Evolutionary conservation across 2,329 filamentous ascomycete species (phyloP).

Genomic region (Plenodomus tracheiphilus): DNA sequence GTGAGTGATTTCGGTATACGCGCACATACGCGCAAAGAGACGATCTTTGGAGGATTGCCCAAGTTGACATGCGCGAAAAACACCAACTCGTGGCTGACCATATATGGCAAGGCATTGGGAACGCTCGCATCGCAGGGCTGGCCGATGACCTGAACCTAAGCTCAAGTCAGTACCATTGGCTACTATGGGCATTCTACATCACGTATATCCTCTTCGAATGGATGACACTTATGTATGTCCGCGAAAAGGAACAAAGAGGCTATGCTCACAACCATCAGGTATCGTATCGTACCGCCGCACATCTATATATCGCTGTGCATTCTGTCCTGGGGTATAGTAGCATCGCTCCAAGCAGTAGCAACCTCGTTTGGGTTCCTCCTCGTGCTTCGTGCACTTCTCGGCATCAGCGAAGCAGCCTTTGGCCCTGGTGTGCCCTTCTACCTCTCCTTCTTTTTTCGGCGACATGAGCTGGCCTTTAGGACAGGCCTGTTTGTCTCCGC

Average conservation of each 20-base stretch:
- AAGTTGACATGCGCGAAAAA: too few relatives aligned
- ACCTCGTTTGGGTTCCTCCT: constrained; percentile 58
- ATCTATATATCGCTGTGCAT: constrained; percentile 68
- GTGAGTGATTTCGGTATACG: constrained; percentile 50
- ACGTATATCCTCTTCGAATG: constrained; percentile 67
- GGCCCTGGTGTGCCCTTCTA: constrained; percentile 67
- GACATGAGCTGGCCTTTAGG: constrained; percentile 77
- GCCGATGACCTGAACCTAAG: constrained; percentile 58
- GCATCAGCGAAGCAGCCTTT: constrained; percentile 64
- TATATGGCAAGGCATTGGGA: constrained; percentile 57
- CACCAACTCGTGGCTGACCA: constrained; percentile 3
- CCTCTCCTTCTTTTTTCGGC: constrained; percentile 64
- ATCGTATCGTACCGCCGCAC: constrained; percentile 62
- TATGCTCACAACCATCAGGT: constrained; percentile 35
- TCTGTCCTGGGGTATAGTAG: constrained; percentile 76
- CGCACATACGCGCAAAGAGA: constrained; percentile 31
- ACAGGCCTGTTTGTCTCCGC: constrained; percentile 86
- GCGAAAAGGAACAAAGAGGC: background rate
- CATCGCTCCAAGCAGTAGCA: constrained; percentile 66
- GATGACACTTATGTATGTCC: constrained; percentile 64
- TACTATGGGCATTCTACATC: constrained; percentile 66
- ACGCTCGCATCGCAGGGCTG: constrained; percentile 65
- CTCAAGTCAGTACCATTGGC: constrained; percentile 62
- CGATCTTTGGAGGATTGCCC: too few relatives aligned
- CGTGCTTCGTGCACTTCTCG: constrained; percentile 63